Evolutionary conservation across 257 asterid species (phyloP).

Genomic region (Solanum ossicruentum): DNA sequence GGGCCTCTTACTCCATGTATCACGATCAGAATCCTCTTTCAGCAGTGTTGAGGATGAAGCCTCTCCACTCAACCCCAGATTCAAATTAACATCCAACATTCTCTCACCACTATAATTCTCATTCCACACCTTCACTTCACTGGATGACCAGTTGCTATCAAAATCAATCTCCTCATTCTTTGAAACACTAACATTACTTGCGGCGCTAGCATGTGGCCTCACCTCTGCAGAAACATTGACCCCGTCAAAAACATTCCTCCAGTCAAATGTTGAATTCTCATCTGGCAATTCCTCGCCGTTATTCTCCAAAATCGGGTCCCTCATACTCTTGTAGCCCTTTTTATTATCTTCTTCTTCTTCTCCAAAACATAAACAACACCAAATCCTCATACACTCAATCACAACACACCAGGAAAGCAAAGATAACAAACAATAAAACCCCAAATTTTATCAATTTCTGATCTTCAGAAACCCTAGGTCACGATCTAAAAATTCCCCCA

Average conservation of each 20-base stretch:
- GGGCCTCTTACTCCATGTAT: constrained; percentile 61
- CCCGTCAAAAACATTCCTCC: constrained; percentile 11
- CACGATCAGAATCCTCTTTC: constrained; percentile 32
- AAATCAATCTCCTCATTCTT: constrained; percentile 9
- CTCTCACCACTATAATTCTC: constrained; percentile 16
- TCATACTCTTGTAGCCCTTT: constrained; percentile 8
- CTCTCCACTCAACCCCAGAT: constrained; percentile 61
- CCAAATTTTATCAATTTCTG: neutral
- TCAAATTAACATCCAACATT: constrained; percentile 42
- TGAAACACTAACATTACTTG: constrained; percentile 1
- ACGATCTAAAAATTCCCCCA: constrained; percentile 22
- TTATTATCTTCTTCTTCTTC: constrained; percentile 28
- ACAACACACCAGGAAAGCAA: neutral
- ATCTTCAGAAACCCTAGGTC: constrained; percentile 35
- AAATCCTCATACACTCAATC: constrained; percentile 69
- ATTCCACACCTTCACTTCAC: constrained; percentile 8
- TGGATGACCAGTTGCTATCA: neutral
- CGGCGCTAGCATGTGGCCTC: constrained; percentile 8
- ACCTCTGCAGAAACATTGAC: constrained; percentile 1
- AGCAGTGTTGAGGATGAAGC: constrained; percentile 36
- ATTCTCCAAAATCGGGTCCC: constrained; percentile 31
- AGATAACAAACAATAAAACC: neutral
- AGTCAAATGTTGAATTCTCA: constrained; percentile 21
- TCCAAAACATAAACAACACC: constrained; percentile 73
- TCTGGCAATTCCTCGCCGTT: constrained; percentile 36